Base-by-base conservation (phyloP, 805 yeast species). In the Starmerella apis region DNA sequence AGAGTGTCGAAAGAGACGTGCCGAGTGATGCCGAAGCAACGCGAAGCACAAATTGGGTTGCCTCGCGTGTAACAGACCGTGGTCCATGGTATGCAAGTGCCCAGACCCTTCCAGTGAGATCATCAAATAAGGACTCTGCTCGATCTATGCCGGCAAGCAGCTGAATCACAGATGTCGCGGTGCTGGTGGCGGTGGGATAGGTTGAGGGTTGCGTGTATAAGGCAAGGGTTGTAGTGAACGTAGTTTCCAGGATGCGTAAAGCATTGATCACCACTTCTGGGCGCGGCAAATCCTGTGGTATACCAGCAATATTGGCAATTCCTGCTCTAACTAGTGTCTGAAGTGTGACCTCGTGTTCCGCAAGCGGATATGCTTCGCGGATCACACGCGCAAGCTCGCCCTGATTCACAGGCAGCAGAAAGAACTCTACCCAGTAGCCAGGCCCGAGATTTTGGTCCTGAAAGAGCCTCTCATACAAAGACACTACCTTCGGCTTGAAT, bases 391-490 rank as follows among this genome's bases (percentile, higher is more conserved):
- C 25, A 27, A 60, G 55, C 46, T 50, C 53, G 44, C 47, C 55
- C 35, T 43, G 48, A 41, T 56, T 52, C 33, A 61, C 61, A 4
- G 60, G 61, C 41, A 65, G 57, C 35, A 64, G 43, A 50, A 64
- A 65, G 31, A 65, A 56, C 52, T 65, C 67, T 25, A 62, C 61
- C 68, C 68, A 65, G 54, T 50, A 63, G 13, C 67, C 68, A 8
- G 64, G 64, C 1, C 38, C 35, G 23, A 61, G 64, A 4, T 6
- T 27, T 14, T 28, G 43, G 13, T 7, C 14, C 7, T 33, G 5
- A 46, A 67, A 65, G 14, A 68, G 59, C 38, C 54, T 38, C 20
- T 63, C 65, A 47, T 68, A 68, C 11, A 68, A 53, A 2, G 53
- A 35, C 14, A 65, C 56, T 13, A 64, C 65, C 54, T 68, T 68